Evolutionary conservation across 2,329 filamentous ascomycete genomes (phyloP).

Genomic region (Colletotrichum abscissum): DNA sequence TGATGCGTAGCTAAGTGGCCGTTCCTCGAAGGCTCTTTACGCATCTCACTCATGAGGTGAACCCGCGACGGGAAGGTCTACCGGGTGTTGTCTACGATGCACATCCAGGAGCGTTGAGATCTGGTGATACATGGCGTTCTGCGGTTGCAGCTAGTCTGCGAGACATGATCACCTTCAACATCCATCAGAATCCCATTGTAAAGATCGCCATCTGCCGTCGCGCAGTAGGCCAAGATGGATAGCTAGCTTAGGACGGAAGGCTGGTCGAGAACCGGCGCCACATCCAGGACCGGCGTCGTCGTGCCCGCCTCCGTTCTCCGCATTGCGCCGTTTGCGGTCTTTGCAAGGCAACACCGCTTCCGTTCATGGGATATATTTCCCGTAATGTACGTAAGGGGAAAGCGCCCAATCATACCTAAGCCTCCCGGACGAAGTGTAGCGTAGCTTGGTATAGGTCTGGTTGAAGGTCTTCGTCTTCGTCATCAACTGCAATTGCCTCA

Average conservation of each 20-base stretch:
- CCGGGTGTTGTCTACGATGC: background rate
- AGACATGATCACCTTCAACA: background rate
- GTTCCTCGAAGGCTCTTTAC: background rate
- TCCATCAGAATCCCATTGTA: background rate
- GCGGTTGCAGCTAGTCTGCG: background rate
- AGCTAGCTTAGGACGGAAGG: background rate
- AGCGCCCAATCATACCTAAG: background rate
- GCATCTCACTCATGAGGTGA: background rate
- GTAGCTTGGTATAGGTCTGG: background rate
- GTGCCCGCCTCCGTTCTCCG: background rate
- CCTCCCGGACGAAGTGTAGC: background rate
- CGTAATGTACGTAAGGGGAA: background rate
- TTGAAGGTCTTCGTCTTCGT: background rate
- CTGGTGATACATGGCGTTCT: background rate
- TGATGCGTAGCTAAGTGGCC: background rate
- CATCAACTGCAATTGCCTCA: background rate
- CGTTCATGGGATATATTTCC: background rate
- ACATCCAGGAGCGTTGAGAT: background rate
- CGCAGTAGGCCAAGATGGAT: background rate
- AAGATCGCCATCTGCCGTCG: background rate
- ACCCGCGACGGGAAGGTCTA: background rate
- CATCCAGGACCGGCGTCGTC: background rate
- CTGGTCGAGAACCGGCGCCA: constrained; percentile 9
- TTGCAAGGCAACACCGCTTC: background rate
- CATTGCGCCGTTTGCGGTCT: background rate